These are phyloP conservation scores for Lunularia cruciata DNA, from an alignment of 225 moss, liverwort and hornwort genomes.

Conservation along the genomic window DNA sequence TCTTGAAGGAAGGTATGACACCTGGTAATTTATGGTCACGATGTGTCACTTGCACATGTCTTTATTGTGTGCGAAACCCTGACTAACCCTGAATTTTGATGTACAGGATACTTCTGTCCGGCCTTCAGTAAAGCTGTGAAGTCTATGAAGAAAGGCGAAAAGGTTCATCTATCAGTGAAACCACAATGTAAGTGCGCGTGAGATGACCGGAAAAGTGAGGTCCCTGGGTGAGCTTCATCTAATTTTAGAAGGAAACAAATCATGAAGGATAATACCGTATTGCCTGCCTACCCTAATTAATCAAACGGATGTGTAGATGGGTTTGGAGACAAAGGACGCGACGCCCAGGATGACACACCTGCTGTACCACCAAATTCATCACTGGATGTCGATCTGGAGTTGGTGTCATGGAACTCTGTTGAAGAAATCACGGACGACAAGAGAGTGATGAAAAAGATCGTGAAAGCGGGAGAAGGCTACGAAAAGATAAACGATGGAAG, in stretches of 20 bases:
- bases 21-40: not conserved
- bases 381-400: constrained; percentile 73
- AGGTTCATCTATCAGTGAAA: constrained; percentile 68
- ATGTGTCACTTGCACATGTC: not conserved
- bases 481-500: constrained; percentile 92
- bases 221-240: too few relatives aligned
- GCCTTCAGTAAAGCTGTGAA: constrained; percentile 72
- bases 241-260: not conserved
- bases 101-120: constrained; percentile 67
- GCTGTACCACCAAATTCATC: constrained; percentile 73
- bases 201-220: too few relatives aligned
- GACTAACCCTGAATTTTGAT: not conserved
- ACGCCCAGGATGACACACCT: constrained; percentile 39
- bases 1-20: constrained; percentile 60
- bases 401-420: constrained; percentile 86
- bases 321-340: constrained; percentile 70
- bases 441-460: constrained; percentile 78
- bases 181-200: constrained; percentile 93
- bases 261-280: too few relatives aligned
- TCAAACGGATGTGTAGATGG: constrained; percentile 59
- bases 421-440: constrained; percentile 79
- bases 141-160: constrained; percentile 80
- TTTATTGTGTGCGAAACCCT: not conserved
- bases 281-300: too few relatives aligned
- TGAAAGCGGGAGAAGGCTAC: constrained; percentile 70